Percentiles rank a stretch among this genome's conserved stretches.
Conservation (phyloP, 768 basidiomycete genomes). For the Porpolomopsis calyptriformis region DNA sequence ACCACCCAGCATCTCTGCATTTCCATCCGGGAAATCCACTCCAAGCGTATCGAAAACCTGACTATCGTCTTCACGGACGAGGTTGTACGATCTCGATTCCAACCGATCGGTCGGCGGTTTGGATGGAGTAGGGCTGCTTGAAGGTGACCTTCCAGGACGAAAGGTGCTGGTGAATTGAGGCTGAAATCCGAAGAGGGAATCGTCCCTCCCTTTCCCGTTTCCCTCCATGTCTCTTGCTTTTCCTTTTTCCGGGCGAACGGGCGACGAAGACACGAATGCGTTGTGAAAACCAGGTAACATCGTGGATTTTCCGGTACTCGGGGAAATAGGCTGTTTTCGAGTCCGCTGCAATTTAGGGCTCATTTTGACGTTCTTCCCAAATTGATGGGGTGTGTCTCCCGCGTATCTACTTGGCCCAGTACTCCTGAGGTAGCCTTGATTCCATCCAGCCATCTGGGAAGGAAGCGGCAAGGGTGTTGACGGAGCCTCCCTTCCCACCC, state of each 20-base stretch:
- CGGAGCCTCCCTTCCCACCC: constrained; percentile 24
- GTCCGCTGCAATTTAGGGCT: constrained; percentile 12
- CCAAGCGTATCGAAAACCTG: neutral
- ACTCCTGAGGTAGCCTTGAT: constrained; percentile 12
- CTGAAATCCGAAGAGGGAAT: constrained; percentile 7
- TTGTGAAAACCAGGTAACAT: constrained; percentile 47
- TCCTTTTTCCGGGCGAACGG: constrained; percentile 12
- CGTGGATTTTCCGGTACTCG: constrained; percentile 16
- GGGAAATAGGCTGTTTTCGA: constrained; percentile 14
- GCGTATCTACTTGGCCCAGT: constrained; percentile 19
- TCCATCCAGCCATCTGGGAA: constrained; percentile 30
- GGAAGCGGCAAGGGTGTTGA: constrained; percentile 31
- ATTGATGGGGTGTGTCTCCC: constrained; percentile 29
- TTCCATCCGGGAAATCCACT: constrained; percentile 19
- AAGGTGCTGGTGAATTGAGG: neutral
- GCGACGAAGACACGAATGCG: constrained; percentile 35
- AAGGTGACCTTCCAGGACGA: constrained; percentile 15
- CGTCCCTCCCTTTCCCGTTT: constrained; percentile 11
- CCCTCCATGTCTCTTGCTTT: constrained; percentile 10
- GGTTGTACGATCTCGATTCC: constrained; percentile 11
- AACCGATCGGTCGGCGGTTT: constrained; percentile 11
- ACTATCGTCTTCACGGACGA: neutral
- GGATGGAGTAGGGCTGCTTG: constrained; percentile 13
- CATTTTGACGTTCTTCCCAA: constrained; percentile 15
- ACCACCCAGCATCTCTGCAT: constrained; percentile 27